Evolutionary conservation across 2,329 filamentous ascomycete species (phyloP).

Genomic region (Aspergillus quadrilineatus): DNA sequence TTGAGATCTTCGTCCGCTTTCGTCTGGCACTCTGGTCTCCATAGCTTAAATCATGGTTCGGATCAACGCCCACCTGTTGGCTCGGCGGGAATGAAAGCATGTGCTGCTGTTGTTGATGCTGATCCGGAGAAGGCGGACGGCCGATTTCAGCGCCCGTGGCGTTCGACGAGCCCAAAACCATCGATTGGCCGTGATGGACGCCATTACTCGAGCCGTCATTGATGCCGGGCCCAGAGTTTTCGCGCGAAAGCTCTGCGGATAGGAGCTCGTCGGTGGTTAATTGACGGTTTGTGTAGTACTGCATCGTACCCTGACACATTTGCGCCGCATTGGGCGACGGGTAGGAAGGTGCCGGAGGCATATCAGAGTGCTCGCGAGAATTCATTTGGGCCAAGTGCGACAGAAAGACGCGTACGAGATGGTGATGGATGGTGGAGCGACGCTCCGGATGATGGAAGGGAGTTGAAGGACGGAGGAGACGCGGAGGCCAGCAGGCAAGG

Average conservation of each 20-base stretch:
- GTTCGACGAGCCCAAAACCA: slow-evolving; percentile 41
- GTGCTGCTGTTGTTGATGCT: slow-evolving; percentile 42
- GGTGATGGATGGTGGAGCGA: slow-evolving; percentile 31
- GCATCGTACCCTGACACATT: slow-evolving; percentile 44
- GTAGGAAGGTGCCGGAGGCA: slow-evolving; percentile 46
- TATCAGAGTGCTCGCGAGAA: slow-evolving; percentile 43
- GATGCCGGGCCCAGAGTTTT: slow-evolving; percentile 46
- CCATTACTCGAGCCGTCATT: slow-evolving; percentile 40
- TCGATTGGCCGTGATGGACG: slow-evolving; percentile 42
- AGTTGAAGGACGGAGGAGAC: slow-evolving; percentile 29
- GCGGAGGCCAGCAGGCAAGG: slow-evolving; percentile 32
- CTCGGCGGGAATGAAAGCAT: slow-evolving; percentile 45
- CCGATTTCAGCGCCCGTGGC: slow-evolving; percentile 37
- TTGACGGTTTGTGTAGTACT: slow-evolving; percentile 46
- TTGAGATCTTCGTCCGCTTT: slow-evolving; percentile 81
- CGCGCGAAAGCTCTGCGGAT: slow-evolving; percentile 49
- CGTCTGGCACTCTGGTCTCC: slow-evolving; percentile 65
- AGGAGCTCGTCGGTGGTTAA: slow-evolving; percentile 50
- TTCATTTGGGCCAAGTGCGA: slow-evolving; percentile 33
- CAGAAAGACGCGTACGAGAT: slow-evolving; percentile 13
- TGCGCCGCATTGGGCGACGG: slow-evolving; percentile 46
- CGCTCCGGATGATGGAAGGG: slow-evolving; percentile 32
- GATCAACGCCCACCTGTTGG: slow-evolving; percentile 46
- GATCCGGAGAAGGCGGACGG: slow-evolving; percentile 38
- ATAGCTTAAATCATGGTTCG: slow-evolving; percentile 50